Base-by-base conservation (phyloP, 2,329 filamentous ascomycete species). In the Alternaria tenuissima region DNA sequence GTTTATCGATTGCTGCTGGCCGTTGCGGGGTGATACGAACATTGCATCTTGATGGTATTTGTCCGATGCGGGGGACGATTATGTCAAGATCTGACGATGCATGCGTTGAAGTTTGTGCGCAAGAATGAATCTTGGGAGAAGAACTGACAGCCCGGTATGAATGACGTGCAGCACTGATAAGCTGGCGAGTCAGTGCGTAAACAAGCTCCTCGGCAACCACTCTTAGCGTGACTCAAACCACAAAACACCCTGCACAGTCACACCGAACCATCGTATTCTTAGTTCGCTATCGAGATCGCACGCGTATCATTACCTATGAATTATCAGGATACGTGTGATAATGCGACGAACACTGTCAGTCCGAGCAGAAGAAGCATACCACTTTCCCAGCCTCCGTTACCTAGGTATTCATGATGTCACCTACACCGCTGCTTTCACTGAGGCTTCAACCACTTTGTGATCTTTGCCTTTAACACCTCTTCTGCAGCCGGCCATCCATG, bases 401-500 rank as follows among this genome's bases (percentile, higher is more conserved):
- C 11, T 9, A 41, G 16, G 20, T 22, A 7, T 9, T 6, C 32
- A 16, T 24, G 12, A 24, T 24, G 39, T 42, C 12, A 24, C 3
- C 12, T 42, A 42, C 12, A 42, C 20, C 39, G 39, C 39, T 14
- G 46, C 46, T 24, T 34, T 49, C 20, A 48, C 28, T 55, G 36
- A 20, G 38, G 46, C 20, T 34, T 30, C 16, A 62, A 43, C 51
- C 58, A 41, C 20, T 46, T 20, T 9, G 46, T 12, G 5, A 61
- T 47, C 49, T 61, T 56, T n/a, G 30, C 49, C 14, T 38, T 32
- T 28, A 63, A 52, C 8, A 36, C 39, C 38, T 54, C 34, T 20
- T 63, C 57, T 18, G 57, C 53, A 14, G 48, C 53, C 5, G 61
- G 61, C 57, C 61, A 61, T 22, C 48, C 57, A 5, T 41, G 24